These are phyloP conservation scores for Colletotrichum melonis DNA, from an alignment of 2,329 filamentous ascomycete genomes.

Conservation along the genomic window DNA sequence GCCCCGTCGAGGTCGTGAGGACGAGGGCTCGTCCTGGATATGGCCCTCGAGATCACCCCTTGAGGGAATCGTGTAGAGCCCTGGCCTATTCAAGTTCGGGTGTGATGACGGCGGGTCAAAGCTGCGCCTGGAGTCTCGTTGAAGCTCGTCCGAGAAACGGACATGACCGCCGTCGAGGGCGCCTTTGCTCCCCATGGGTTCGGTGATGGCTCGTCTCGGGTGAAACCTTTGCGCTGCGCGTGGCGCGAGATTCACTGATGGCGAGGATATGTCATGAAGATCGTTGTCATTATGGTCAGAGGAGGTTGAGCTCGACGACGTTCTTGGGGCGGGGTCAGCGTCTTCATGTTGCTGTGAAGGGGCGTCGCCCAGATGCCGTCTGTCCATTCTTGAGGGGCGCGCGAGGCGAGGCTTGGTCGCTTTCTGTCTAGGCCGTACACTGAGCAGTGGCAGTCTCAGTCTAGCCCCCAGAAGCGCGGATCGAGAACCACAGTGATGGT, in stretches of 20 bases:
- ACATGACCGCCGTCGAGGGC: constrained; percentile 37
- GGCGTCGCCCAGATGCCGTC: constrained; percentile 16
- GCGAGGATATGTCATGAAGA: constrained; percentile 16
- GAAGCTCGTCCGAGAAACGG: constrained; percentile 41
- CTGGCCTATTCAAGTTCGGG: constrained; percentile 17
- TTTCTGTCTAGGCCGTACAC: constrained; percentile 25
- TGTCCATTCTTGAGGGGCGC: constrained; percentile 26
- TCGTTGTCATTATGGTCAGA: neutral
- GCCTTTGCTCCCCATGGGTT: constrained; percentile 33
- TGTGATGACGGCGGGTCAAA: constrained; percentile 18
- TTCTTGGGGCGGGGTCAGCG: constrained; percentile 16
- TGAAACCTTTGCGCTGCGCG: constrained; percentile 20
- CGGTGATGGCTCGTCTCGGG: constrained; percentile 33
- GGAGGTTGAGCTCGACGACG: constrained; percentile 1
- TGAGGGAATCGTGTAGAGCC: constrained; percentile 35
- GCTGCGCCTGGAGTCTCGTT: constrained; percentile 33
- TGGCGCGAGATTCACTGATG: constrained; percentile 24
- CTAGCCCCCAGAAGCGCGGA: constrained; percentile 10
- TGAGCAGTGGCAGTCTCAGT: constrained; percentile 9
- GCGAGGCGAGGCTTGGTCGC: constrained; percentile 7
- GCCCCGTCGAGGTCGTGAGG: constrained; percentile 20
- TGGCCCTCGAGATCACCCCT: constrained; percentile 27
- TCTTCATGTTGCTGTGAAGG: constrained; percentile 30
- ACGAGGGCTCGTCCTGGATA: constrained; percentile 18
- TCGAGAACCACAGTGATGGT: constrained; percentile 8